These are phyloP conservation scores for Acanthamoeba triangularis DNA, from an alignment of 208 protist species.

Conservation along the genomic window DNA sequence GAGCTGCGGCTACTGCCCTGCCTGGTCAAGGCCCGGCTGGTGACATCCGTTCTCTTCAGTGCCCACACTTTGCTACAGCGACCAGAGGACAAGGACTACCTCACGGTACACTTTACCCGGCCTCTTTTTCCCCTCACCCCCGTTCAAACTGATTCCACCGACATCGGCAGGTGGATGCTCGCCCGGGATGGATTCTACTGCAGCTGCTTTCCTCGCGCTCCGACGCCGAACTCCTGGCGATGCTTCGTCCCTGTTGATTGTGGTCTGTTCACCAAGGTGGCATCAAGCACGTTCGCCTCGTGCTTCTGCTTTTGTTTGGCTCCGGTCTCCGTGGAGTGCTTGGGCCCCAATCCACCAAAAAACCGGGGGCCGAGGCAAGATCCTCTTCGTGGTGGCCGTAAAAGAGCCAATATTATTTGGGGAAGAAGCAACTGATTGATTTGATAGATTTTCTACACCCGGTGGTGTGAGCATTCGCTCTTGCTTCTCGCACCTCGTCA, in stretches of 20 bases:
- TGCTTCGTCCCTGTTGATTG: not conserved
- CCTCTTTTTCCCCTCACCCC: not conserved
- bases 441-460: too few species aligned
- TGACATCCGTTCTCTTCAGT: conserved; percentile 25
- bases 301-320: too few species aligned
- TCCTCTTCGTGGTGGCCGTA: not conserved
- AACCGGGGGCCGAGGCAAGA: too few species aligned
- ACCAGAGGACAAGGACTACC: conserved; percentile 38
- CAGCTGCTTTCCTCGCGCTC: not conserved
- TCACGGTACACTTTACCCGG: not conserved
- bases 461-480: not conserved
- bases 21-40: conserved; percentile 12
- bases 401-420: not conserved
- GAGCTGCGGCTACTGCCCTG: conserved; percentile 8
- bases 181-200: conserved; percentile 9
- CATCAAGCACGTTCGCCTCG: too few species aligned
- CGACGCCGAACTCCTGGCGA: not conserved
- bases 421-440: not conserved
- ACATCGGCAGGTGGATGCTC: not conserved
- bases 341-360: too few species aligned
- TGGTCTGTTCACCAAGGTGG: too few species aligned
- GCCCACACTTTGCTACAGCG: conserved; percentile 1
- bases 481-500: not conserved
- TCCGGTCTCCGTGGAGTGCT: too few species aligned
- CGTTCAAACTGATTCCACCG: not conserved